Conservation (phyloP, 768 basidiomycete species). For the Flagelloscypha sp. region DNA sequence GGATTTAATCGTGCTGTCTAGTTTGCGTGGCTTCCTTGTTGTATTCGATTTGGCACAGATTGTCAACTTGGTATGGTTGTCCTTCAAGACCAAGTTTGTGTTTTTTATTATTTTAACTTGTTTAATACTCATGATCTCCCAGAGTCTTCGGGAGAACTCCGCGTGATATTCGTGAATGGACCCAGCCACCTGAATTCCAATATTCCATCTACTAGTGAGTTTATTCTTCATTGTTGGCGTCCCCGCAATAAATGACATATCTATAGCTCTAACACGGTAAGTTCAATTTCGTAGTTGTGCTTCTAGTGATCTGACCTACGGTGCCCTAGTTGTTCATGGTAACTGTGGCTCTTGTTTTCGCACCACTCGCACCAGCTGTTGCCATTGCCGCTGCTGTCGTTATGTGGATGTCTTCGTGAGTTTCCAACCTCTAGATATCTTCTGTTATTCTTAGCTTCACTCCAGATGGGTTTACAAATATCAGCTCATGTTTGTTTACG, state of each 20-base stretch:
- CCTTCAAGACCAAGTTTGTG: slow-evolving; percentile 72
- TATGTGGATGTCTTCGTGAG: slow-evolving; percentile 76
- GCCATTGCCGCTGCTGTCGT: slow-evolving; percentile 74
- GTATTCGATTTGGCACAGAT: slow-evolving; percentile 96
- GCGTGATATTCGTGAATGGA: slow-evolving; percentile 84
- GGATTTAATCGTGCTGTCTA: slow-evolving; percentile 18
- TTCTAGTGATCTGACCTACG: slow-evolving; percentile 3
- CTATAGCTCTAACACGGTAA: slow-evolving; percentile 47
- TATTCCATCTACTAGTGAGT: slow-evolving; percentile 79
- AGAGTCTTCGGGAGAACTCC: slow-evolving; percentile 84
- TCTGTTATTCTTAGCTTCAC: too few species aligned
- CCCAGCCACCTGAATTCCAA: slow-evolving; percentile 83
- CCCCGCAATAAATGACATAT: slow-evolving; percentile 10
- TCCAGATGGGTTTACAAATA: slow-evolving; percentile 96
- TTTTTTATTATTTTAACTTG: not conserved
- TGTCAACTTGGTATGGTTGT: slow-evolving; percentile 78
- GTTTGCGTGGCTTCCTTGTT: slow-evolving; percentile 88
- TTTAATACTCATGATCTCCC: not conserved
- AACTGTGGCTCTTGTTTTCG: slow-evolving; percentile 91
- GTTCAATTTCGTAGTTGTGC: slow-evolving; percentile 20
- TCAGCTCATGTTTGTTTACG: slow-evolving; percentile 89
- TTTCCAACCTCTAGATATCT: too few species aligned
- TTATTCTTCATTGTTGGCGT: not conserved
- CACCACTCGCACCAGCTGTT: slow-evolving; percentile 89
- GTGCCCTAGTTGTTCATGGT: slow-evolving; percentile 66